Base-by-base conservation (phyloP, 805 yeast species). In the Hermanozyma aechmeae region DNA sequence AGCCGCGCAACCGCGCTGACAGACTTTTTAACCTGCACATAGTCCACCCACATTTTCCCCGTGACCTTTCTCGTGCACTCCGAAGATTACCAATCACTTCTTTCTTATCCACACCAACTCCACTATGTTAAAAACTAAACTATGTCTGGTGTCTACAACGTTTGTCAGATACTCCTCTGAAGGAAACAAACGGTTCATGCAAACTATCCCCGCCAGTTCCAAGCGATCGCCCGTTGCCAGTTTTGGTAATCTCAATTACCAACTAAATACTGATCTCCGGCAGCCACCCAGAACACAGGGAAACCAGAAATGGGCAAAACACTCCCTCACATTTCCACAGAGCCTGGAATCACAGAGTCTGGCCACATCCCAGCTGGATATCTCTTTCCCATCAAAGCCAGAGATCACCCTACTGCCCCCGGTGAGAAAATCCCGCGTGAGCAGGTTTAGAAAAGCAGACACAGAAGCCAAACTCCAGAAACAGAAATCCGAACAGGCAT, bases 391-490 rank as follows among this genome's bases (percentile, higher is more conserved):
- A 5, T 32, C 38, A 12, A 47, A 48, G 6, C 21, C 13, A 21
- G 21, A 10, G 17, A 11, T 11, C 23, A 24, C 6, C 27, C 34
- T 12, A 22, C 21, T n/a, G 28, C 25, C 29, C 4, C 33, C 34
- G 14, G 40, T 43, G 2, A 50, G 65, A 35, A 48, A 53, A 39
- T 51, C 63, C 7, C 43, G 65, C 34, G 46, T 56, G 4, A 47
- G 61, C 9, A 43, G 56, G 29, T 56, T 46, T 35, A 6, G 26
- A 29, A 15, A 40, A 21, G 25, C 10, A 16, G 14, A 28, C 20
- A 17, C 28, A 16, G 24, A 23, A 19, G 29, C 28, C 22, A 25
- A 15, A 24, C 23, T 23, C 31, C 23, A 29, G 27, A 26, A 13
- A 27, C 13, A 16, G 8, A 20, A 30, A 3, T 20, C 17, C 11